A percentile compares a stretch with the other conserved stretches of the same genome.
Evolutionary conservation across 2,329 filamentous ascomycete genomes (phyloP).

Genomic region (Sporothrix schenckii): DNA sequence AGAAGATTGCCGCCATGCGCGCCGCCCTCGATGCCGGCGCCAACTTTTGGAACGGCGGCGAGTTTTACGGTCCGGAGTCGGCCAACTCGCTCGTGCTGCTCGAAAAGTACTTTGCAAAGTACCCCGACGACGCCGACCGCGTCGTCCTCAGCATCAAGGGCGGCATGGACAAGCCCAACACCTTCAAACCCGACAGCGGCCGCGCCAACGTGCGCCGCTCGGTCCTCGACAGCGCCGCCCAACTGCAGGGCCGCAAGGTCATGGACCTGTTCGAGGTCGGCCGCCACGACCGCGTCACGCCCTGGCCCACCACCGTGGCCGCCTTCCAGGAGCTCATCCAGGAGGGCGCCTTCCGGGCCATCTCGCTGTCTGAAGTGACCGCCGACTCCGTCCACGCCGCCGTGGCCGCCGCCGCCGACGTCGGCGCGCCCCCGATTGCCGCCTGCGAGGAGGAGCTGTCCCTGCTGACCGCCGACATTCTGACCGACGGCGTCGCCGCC

Average conservation of each 20-base stretch:
- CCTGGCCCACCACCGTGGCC: constrained; percentile 50
- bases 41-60: constrained; percentile 64
- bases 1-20: constrained; percentile 59
- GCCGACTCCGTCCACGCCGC: constrained; percentile 55
- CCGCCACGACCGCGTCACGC: constrained; percentile 56
- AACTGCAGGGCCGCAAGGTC: constrained; percentile 56
- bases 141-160: constrained; percentile 67
- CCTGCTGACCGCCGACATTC: constrained; percentile 53
- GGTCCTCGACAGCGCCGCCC: constrained; percentile 58
- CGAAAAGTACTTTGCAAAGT: constrained; percentile 63
- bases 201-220: constrained; percentile 59
- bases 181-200: constrained; percentile 52
- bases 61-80: constrained; percentile 65
- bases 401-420: constrained; percentile 43
- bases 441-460: constrained; percentile 60
- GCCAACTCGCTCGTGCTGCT: constrained; percentile 62
- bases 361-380: constrained; percentile 55
- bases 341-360: constrained; percentile 50
- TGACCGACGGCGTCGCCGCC: constrained; percentile 55
- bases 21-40: constrained; percentile 51
- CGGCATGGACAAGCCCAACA: constrained; percentile 40
- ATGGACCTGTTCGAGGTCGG: constrained; percentile 64
- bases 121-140: constrained; percentile 65
- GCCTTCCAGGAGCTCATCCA: constrained; percentile 55
- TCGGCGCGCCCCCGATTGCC: constrained; percentile 41